Evolutionary conservation across 2,329 filamentous ascomycete species (phyloP).

Genomic region (Fusarium begoniae): DNA sequence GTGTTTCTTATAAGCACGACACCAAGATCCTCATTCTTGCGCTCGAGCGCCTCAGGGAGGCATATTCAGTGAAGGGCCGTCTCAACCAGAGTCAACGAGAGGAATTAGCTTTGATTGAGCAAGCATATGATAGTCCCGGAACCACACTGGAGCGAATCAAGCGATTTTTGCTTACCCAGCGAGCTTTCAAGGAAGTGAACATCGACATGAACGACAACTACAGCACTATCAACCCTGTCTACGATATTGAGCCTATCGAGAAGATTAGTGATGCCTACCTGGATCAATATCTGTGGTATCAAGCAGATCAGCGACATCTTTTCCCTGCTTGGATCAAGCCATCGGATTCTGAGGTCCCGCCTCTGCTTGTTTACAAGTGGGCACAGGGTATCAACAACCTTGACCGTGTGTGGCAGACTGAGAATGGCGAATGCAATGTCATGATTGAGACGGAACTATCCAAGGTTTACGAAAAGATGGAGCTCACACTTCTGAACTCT

Average conservation of each 20-base stretch:
- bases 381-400: constrained; percentile 99
- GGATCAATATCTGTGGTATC: constrained; percentile 99
- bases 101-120: constrained; percentile 94
- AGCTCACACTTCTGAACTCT: constrained; percentile 93
- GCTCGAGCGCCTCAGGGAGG: constrained; percentile 89
- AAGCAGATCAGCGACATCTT: constrained; percentile 94
- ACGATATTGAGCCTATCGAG: constrained; percentile 98
- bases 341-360: constrained; percentile 96
- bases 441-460: constrained; percentile 98
- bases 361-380: constrained; percentile 97
- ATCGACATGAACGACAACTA: constrained; percentile 99
- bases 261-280: constrained; percentile 99
- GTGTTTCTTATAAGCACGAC: constrained; percentile 99
- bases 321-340: constrained; percentile 99
- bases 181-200: constrained; percentile 98
- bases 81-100: constrained; percentile 98
- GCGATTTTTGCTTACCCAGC: constrained; percentile 93
- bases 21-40: constrained; percentile 98
- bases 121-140: constrained; percentile 97
- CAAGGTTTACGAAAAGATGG: constrained; percentile 99
- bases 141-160: constrained; percentile 97
- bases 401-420: constrained; percentile 91
- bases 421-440: constrained; percentile 96
- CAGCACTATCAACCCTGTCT: constrained; percentile 98
- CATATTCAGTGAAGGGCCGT: constrained; percentile 96